Percentiles rank a stretch among this genome's conserved stretches.
These are phyloP conservation scores for Claviceps sp. DNA, from an alignment of 2,329 filamentous ascomycete species.

Conservation along the genomic window DNA sequence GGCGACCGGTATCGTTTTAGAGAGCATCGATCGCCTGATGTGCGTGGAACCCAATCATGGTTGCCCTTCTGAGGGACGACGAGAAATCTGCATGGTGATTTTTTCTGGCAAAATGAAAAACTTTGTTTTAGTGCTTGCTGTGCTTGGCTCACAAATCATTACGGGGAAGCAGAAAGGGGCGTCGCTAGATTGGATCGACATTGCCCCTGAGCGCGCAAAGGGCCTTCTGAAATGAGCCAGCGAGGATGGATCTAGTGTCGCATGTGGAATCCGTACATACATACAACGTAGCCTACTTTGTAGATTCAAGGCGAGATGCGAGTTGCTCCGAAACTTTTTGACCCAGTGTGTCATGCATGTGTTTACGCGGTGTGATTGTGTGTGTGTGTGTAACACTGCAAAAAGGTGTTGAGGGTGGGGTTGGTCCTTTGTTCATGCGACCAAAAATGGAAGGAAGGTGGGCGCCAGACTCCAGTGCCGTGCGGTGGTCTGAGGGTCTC, in stretches of 20 bases:
- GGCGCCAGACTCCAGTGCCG: too few species aligned
- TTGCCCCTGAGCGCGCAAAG: too few species aligned
- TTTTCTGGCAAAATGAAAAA: too few species aligned
- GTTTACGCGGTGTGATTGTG: background rate
- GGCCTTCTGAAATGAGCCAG: too few species aligned
- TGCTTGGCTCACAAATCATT: too few species aligned
- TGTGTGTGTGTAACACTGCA: background rate
- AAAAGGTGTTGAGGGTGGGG: background rate
- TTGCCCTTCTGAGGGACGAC: background rate
- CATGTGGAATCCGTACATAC: too few species aligned
- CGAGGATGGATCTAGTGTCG: too few species aligned
- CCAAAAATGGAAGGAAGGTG: background rate
- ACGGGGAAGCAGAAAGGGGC: too few species aligned
- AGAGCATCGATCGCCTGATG: background rate
- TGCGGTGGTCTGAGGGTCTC: background rate
- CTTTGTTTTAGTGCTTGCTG: too few species aligned
- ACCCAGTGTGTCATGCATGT: background rate
- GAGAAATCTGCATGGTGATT: too few species aligned
- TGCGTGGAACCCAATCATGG: background rate
- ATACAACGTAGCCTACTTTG: too few species aligned
- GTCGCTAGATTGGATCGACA: too few species aligned
- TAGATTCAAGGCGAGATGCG: background rate
- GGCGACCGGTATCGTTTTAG: constrained; percentile 8
- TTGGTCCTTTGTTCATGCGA: background rate
- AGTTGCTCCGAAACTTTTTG: background rate